phyloP scores from a whole-genome alignment of 495 filamentous ascomycete genomes.

The Aspergillus nanangensis region DNA sequence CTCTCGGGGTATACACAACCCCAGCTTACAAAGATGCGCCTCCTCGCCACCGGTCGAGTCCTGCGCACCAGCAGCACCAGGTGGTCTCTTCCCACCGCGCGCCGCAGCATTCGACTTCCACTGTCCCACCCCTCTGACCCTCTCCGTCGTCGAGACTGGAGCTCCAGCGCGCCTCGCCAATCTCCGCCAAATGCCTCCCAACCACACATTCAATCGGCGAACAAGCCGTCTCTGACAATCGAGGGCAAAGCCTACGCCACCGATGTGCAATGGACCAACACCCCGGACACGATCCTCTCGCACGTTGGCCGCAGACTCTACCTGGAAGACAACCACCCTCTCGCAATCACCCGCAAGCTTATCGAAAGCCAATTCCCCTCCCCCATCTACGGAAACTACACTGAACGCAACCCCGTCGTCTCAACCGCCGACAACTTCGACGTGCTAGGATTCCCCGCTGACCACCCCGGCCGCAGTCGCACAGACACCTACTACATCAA shows the following conservation, averaged over 20 bases:
- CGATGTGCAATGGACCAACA: conserved; percentile 86
- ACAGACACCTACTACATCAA: conserved; percentile 98
- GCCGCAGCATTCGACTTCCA: conserved; percentile 23
- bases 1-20: neutral
- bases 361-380: conserved; percentile 84
- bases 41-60: conserved; percentile 42
- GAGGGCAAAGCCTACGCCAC: conserved; percentile 58
- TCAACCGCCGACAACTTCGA: conserved; percentile 88
- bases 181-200: neutral
- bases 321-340: conserved; percentile 80
- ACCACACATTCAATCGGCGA: conserved; percentile 1
- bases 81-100: conserved; percentile 31
- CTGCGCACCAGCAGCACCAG: conserved; percentile 36
- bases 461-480: conserved; percentile 83
- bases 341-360: conserved; percentile 83
- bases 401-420: conserved; percentile 78
- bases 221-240: conserved; percentile 33
- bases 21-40: conserved; percentile 28
- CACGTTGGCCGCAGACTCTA: conserved; percentile 73
- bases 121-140: conserved; percentile 15
- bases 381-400: conserved; percentile 70
- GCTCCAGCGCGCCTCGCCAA: neutral
- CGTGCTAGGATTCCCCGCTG: conserved; percentile 79
- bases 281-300: conserved; percentile 68
- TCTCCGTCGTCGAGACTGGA: conserved; percentile 23